Evolutionary conservation across 257 asterid genomes (phyloP).

Genomic region (Handroanthus guayacan): DNA sequence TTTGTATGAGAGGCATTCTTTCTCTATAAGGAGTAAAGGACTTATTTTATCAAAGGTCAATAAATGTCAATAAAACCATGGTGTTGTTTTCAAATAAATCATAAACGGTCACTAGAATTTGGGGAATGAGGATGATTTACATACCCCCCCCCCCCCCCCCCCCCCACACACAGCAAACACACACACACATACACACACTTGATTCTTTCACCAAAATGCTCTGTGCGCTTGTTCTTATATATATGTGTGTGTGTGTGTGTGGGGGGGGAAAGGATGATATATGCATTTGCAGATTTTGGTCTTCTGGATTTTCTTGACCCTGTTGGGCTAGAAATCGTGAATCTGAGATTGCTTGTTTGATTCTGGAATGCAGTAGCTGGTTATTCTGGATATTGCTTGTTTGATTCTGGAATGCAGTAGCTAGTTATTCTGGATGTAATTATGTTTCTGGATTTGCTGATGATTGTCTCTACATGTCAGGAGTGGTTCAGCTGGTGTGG

Average conservation of each 20-base stretch:
- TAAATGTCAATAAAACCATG: not conserved
- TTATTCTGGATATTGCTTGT: conserved; percentile 24
- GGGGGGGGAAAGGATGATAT: not conserved
- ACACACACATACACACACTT: not conserved
- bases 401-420: conserved; percentile 19
- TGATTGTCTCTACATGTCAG: conserved; percentile 49
- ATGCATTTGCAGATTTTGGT: too few species aligned
- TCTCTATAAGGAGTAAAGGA: not conserved
- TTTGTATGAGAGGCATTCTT: not conserved
- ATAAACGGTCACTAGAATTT: not conserved
- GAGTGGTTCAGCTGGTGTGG: conserved; percentile 67
- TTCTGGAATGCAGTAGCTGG: conserved; percentile 29
- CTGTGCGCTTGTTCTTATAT: not conserved
- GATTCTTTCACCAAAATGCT: not conserved
- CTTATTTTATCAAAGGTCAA: not conserved
- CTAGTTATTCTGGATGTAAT: conserved; percentile 31
- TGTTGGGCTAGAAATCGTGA: conserved; percentile 32
- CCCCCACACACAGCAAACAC: too few species aligned
- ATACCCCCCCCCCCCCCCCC: not conserved
- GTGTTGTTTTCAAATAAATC: not conserved
- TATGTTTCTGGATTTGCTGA: conserved; percentile 42
- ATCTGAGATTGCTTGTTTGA: conserved; percentile 35
- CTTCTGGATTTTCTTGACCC: not conserved
- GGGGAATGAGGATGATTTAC: not conserved
- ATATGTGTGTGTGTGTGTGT: too few species aligned